Percentiles rank a stretch among this genome's conserved stretches.
Evolutionary conservation across 2,329 filamentous ascomycete genomes (phyloP).

Genomic region (Cladosporium sphaerospermum): DNA sequence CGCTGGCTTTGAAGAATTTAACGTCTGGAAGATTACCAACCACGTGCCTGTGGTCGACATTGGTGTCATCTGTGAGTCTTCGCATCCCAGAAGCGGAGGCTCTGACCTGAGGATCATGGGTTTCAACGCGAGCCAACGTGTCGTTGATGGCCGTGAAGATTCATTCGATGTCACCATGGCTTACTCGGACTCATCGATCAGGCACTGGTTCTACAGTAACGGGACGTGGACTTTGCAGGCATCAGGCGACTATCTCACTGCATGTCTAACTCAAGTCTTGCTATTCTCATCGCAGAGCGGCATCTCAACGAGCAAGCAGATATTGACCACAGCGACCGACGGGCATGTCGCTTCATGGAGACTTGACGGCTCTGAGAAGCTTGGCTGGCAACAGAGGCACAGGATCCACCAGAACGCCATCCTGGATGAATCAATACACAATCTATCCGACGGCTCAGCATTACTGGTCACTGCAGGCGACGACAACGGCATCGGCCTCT

Average conservation of each 20-base stretch:
- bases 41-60: constrained; percentile 48
- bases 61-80: constrained; percentile 48
- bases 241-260: constrained; percentile 41
- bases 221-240: constrained; percentile 31
- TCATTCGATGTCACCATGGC: constrained; percentile 61
- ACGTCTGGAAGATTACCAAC: constrained; percentile 64
- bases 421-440: constrained; percentile 47
- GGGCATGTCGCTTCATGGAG: constrained; percentile 63
- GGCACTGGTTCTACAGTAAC: constrained; percentile 36
- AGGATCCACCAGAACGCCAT: constrained; percentile 75
- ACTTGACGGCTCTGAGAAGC: not conserved
- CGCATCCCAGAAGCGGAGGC: constrained; percentile 44
- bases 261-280: constrained; percentile 63
- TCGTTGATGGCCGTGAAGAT: constrained; percentile 13
- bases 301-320: constrained; percentile 23
- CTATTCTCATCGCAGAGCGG: constrained; percentile 28
- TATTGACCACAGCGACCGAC: constrained; percentile 74
- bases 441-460: constrained; percentile 30
- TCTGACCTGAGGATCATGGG: constrained; percentile 74
- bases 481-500: constrained; percentile 70
- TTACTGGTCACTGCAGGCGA: constrained; percentile 75
- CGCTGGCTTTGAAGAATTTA: constrained; percentile 83
- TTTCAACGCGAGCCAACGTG: constrained; percentile 54
- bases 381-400: constrained; percentile 34
- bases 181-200: constrained; percentile 77